Percentiles rank a stretch among this genome's conserved stretches.
Conservation (phyloP, 1,284 basidiomycete species). For the Pseudozyma hubeiensis region DNA sequence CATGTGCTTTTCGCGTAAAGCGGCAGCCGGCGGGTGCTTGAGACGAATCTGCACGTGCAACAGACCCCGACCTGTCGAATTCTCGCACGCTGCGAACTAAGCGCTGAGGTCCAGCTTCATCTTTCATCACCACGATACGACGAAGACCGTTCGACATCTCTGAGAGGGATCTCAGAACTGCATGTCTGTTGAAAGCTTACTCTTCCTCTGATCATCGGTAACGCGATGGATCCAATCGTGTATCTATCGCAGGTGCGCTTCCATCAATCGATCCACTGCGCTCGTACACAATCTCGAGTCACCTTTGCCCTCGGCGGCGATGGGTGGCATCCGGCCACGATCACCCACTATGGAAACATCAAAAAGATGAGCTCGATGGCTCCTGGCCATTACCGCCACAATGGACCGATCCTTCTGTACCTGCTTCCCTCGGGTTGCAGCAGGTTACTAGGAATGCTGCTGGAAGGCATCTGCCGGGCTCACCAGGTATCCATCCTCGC, state of each 20-base stretch:
- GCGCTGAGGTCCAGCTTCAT: too few relatives aligned
- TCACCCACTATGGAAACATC: conserved; percentile 11
- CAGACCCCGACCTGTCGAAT: too few relatives aligned
- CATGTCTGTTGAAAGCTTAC: too few relatives aligned
- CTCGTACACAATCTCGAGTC: conserved; percentile 19
- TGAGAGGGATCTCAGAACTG: too few relatives aligned
- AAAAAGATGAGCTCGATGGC: not conserved
- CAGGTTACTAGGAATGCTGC: conserved; percentile 13
- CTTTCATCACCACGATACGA: too few relatives aligned
- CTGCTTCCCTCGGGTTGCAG: conserved; percentile 25
- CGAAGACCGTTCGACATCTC: too few relatives aligned
- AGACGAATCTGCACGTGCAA: too few relatives aligned
- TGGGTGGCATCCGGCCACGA: conserved; percentile 21
- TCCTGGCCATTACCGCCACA: not conserved
- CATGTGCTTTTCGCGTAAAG: too few relatives aligned
- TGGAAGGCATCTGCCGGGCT: conserved; percentile 13
- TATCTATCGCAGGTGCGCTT: conserved; percentile 30
- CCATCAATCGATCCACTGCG: conserved; percentile 12
- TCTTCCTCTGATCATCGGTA: too few relatives aligned
- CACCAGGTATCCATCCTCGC: conserved; percentile 18
- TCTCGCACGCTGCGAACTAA: too few relatives aligned
- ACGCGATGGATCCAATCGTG: conserved; percentile 9
- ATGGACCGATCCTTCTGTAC: conserved; percentile 18
- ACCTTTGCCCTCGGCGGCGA: conserved; percentile 21
- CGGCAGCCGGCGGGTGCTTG: too few relatives aligned